Conservation (phyloP, 805 yeast species). For the Starmerella sp. region DNA sequence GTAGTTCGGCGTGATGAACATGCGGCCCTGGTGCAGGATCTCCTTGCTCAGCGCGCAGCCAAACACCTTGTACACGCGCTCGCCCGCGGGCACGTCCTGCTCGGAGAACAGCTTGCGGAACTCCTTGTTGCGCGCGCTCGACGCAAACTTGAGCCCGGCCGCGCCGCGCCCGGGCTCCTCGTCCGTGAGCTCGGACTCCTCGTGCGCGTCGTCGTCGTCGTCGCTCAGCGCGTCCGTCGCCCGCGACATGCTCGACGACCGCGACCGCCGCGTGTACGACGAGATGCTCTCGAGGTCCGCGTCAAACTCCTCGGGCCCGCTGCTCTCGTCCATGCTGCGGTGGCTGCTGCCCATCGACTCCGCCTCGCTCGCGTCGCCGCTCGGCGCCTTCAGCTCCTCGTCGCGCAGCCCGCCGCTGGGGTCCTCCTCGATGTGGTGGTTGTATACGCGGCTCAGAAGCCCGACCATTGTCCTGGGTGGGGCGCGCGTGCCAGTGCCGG, state of each 20-base stretch:
- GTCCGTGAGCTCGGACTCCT: neutral
- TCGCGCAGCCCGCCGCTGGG: neutral
- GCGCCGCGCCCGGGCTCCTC: conserved; percentile 5
- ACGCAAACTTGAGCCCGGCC: conserved; percentile 33
- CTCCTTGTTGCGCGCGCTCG: conserved; percentile 52
- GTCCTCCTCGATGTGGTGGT: neutral
- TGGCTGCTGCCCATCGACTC: neutral
- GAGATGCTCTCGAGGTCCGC: neutral
- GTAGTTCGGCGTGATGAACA: conserved; percentile 67
- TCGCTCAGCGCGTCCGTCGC: neutral
- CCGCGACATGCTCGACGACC: neutral
- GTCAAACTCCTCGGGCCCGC: neutral
- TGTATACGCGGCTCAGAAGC: neutral
- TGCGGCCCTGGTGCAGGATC: conserved; percentile 73
- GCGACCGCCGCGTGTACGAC: conserved; percentile 2
- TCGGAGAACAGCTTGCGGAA: conserved; percentile 57
- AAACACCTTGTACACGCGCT: conserved; percentile 31
- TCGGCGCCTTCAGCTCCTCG: neutral
- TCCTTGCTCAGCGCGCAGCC: conserved; percentile 84
- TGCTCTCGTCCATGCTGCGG: neutral
- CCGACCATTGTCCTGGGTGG: neutral
- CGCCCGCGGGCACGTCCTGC: conserved; percentile 7
- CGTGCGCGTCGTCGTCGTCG: conserved; percentile 1
- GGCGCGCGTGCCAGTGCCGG: neutral
- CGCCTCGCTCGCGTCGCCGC: neutral